A percentile compares a stretch with the other conserved stretches of the same genome.
Conservation (phyloP, 805 yeast genomes). For the Komagataella ulmi region DNA sequence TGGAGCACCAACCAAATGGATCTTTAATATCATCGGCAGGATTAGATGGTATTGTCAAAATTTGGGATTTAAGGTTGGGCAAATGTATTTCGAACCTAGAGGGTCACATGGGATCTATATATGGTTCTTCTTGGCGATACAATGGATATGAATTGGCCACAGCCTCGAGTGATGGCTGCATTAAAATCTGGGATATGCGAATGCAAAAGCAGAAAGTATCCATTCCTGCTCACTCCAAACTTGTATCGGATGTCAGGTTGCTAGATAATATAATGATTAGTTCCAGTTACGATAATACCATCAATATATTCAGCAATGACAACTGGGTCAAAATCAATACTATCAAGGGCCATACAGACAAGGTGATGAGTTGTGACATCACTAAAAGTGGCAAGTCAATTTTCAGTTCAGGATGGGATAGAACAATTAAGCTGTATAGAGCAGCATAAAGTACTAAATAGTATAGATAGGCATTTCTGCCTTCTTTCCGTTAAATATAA, state of each 20-base stretch:
- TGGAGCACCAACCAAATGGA: conserved; percentile 67
- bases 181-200: conserved; percentile 83
- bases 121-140: conserved; percentile 59
- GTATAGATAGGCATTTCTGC: conserved; percentile 68
- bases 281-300: conserved; percentile 56
- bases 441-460: conserved; percentile 2
- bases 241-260: conserved; percentile 56
- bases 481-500: conserved; percentile 60
- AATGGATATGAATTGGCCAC: conserved; percentile 70
- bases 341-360: conserved; percentile 48
- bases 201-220: conserved; percentile 20
- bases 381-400: conserved; percentile 26
- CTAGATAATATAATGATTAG: conserved; percentile 41
- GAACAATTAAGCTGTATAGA: conserved; percentile 42
- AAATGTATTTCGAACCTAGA: conserved; percentile 39
- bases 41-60: conserved; percentile 51
- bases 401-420: conserved; percentile 74
- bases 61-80: conserved; percentile 88
- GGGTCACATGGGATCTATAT: conserved; percentile 64
- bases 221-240: conserved; percentile 63
- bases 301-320: conserved; percentile 54
- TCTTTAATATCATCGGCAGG: conserved; percentile 68
- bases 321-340: conserved; percentile 49
- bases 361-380: conserved; percentile 60
- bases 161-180: conserved; percentile 72